phyloP scores from a whole-genome alignment of 129 eudicot genomes.

The Lactuca sativa region DNA sequence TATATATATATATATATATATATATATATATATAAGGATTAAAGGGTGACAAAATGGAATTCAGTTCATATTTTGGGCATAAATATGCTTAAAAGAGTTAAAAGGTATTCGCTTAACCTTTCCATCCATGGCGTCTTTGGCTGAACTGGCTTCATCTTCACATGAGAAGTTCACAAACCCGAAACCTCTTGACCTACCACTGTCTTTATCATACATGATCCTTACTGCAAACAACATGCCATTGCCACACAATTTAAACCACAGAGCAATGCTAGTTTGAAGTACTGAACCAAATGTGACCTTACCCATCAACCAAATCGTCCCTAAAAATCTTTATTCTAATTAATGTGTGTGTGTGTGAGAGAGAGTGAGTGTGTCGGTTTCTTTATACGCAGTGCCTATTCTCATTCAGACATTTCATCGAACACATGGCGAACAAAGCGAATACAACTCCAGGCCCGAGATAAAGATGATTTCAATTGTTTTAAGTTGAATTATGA shows the following conservation, averaged over 20 bases:
- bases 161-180: constrained; percentile 65
- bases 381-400: background rate
- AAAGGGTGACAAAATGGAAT: background rate
- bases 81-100: background rate
- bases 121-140: constrained; percentile 87
- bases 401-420: constrained; percentile 40
- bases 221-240: constrained; percentile 47
- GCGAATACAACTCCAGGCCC: background rate
- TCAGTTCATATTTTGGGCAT: background rate
- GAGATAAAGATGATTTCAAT: background rate
- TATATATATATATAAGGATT: too few relatives aligned
- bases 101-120: constrained; percentile 39
- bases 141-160: constrained; percentile 62
- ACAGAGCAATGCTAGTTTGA: background rate
- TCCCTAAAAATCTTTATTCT: background rate
- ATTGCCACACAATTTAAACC: background rate
- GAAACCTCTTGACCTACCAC: constrained; percentile 81
- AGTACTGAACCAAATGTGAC: background rate
- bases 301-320: background rate
- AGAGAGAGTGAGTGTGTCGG: background rate
- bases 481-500: background rate
- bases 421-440: constrained; percentile 40
- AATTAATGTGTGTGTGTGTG: background rate
- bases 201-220: constrained; percentile 71
- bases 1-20: too few relatives aligned